Evolutionary conservation across 2,329 filamentous ascomycete species (phyloP), one percentile per base, ranked within the genome.

Genomic region (Podosphaera aphanis): DNA sequence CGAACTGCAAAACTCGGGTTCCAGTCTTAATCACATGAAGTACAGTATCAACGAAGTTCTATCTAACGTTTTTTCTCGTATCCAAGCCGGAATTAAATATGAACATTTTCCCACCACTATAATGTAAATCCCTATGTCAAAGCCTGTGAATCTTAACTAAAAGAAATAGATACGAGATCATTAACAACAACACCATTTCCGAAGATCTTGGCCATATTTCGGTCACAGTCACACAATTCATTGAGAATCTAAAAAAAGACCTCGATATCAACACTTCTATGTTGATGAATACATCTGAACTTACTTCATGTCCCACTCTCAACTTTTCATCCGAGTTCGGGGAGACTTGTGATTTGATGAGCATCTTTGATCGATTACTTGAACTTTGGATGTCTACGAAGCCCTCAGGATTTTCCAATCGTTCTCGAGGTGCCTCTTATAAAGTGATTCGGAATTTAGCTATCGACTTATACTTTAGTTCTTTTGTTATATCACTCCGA

Each of bases 401-500:
- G 27, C 57, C 59, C 7, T 23, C 29, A 1, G 47, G 51, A 11
- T 47, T 56, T 5, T 48, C 56, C 8, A 51, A 51, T 33, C 23
- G 43, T 10, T 48, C 50, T n/a, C 53, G 59, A 10, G 48, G 56
- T 7, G 48, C 51, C 38, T 59, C 56, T 41, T 55, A 57, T 45
- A 56, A 53, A 18, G 44, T 54, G 0, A 51, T 59, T 7, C 53
- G 55, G 8, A 51, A 51, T 29, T 48, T 59, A 1, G 53, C 57
- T 15, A 49, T 55, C 18, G 56, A 59, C n/a, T 41, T 60, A 19
- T 55, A 48, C 37, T 47, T 60, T 7, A 56, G 53, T 43, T 60
- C 56, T 2, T 42, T 57, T 20, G 51, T 48, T 21, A 45, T 59
- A 13, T 58, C 55, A 33, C 39, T 59, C 7, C 31, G 44, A 31